Evolutionary conservation across 2,329 filamentous ascomycete genomes (phyloP).

Genomic region (Aspergillus luchuensis): DNA sequence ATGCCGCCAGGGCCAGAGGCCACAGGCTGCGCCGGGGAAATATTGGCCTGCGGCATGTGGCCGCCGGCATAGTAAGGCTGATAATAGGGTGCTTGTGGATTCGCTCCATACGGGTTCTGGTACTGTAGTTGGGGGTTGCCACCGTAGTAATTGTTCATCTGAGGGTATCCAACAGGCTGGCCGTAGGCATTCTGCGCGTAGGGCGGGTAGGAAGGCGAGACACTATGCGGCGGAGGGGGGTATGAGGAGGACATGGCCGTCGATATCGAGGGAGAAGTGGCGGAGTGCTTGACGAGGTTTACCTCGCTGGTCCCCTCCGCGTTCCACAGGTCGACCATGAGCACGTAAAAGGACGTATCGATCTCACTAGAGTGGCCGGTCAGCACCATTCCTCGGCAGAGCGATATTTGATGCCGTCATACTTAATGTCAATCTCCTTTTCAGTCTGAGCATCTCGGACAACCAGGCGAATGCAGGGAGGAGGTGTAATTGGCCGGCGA

Average conservation of each 20-base stretch:
- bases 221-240: constrained; percentile 50
- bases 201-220: constrained; percentile 39
- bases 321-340: constrained; percentile 71
- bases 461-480: constrained; percentile 83
- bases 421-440: constrained; percentile 83
- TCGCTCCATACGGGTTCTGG: constrained; percentile 36
- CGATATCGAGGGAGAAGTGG: constrained; percentile 73
- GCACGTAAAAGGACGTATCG: constrained; percentile 67
- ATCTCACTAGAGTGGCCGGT: constrained; percentile 59
- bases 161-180: constrained; percentile 41
- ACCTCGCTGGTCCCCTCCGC: constrained; percentile 63
- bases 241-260: constrained; percentile 79
- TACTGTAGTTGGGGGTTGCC: constrained; percentile 37
- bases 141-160: constrained; percentile 41
- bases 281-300: constrained; percentile 68
- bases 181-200: constrained; percentile 46
- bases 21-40: constrained; percentile 40
- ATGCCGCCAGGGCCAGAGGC: constrained; percentile 67
- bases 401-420: constrained; percentile 37
- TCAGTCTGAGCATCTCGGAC: constrained; percentile 74
- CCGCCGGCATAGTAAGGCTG: constrained; percentile 35
- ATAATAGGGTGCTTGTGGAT: constrained; percentile 35
- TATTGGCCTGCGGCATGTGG: constrained; percentile 36
- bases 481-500: constrained; percentile 90
- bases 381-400: constrained; percentile 8